Conservation (phyloP, 176 grass and related monocot species). For the Oryza meridionalis region DNA sequence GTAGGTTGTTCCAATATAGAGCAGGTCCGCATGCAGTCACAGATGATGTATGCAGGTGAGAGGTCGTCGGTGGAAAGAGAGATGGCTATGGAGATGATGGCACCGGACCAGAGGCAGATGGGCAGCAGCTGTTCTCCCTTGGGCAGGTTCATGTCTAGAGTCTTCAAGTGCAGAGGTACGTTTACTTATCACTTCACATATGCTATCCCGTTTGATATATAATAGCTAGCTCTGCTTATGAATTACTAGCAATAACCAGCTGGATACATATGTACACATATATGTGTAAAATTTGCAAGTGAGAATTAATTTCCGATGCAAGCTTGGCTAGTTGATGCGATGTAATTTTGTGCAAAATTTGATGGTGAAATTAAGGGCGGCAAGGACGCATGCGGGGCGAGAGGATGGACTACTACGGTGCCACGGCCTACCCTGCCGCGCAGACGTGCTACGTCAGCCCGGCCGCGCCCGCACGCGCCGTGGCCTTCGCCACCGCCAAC, state of each 20-base stretch:
- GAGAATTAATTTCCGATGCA: not conserved
- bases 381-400: constrained; percentile 1
- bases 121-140: constrained; percentile 24
- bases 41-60: constrained; percentile 12
- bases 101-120: constrained; percentile 9
- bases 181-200: not conserved
- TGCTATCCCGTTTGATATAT: not conserved
- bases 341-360: not conserved
- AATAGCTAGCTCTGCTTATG: not conserved
- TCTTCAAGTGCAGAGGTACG: constrained; percentile 32
- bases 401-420: constrained; percentile 22
- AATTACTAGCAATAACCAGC: no score
- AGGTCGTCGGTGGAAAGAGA: constrained; percentile 19
- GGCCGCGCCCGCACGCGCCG: not conserved
- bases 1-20: not conserved
- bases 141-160: constrained; percentile 36
- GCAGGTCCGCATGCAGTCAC: not conserved
- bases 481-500: constrained; percentile 4
- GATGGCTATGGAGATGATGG: constrained; percentile 13
- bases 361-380: not conserved
- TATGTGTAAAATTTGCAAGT: not conserved
- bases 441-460: constrained; percentile 42
- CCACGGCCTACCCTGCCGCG: constrained; percentile 40
- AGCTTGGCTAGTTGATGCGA: not conserved
- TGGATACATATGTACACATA: no score